phyloP scores from a whole-genome alignment of 177 flowering plant species.

The Vitis hybrid region DNA sequence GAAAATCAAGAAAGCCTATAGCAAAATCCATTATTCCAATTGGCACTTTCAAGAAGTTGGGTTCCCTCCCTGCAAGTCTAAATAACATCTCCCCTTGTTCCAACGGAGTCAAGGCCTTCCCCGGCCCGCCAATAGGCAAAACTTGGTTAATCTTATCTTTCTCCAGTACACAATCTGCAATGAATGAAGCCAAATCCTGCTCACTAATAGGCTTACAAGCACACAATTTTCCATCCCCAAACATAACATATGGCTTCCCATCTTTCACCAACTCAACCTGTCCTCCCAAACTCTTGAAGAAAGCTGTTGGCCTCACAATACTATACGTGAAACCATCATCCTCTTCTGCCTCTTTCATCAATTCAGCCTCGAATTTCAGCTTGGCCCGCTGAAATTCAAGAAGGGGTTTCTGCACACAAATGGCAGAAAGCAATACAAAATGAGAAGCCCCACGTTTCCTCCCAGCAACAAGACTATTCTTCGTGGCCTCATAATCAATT shows the following conservation, averaged over 20 bases:
- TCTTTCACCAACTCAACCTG: conserved; percentile 92
- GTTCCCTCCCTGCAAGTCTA: conserved; percentile 69
- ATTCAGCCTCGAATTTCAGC: conserved; percentile 81
- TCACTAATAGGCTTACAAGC: conserved; percentile 97
- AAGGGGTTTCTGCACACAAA: conserved; percentile 91
- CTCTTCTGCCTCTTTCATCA: conserved; percentile 51
- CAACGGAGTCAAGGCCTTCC: conserved; percentile 83
- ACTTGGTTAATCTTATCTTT: conserved; percentile 67
- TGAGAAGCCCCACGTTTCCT: conserved; percentile 70
- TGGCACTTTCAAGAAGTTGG: conserved; percentile 88
- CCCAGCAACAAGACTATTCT: conserved; percentile 78
- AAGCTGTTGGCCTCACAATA: conserved; percentile 95
- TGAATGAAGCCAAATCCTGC: conserved; percentile 82
- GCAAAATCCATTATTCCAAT: conserved; percentile 90
- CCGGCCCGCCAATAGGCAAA: conserved; percentile 94
- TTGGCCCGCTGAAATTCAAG: conserved; percentile 92
- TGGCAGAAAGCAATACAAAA: conserved; percentile 89
- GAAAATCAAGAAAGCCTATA: conserved; percentile 73
- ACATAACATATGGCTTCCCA: conserved; percentile 97
- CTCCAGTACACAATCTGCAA: conserved; percentile 73
- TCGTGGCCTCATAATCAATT: conserved; percentile 91
- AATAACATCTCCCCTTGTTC: conserved; percentile 93
- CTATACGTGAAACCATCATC: conserved; percentile 65
- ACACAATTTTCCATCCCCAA: conserved; percentile 90
- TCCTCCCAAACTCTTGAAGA: conserved; percentile 93